Evolutionary conservation across 257 asterid genomes (phyloP), one percentile per base, ranked within the genome.

Genomic region (Solanum habrochaites): DNA sequence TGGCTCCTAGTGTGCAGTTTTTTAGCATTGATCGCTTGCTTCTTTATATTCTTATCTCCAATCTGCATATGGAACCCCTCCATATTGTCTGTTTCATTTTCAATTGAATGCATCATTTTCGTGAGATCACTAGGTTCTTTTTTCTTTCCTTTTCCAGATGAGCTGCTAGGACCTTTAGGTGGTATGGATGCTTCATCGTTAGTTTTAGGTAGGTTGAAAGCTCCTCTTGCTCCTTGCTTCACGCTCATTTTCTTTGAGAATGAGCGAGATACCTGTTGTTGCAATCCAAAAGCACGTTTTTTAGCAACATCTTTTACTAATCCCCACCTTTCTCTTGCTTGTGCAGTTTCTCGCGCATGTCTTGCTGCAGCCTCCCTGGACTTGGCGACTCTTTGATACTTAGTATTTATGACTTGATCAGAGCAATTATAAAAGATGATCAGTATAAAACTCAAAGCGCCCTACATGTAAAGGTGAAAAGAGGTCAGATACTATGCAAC

Each of bases 291-390:
- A 82, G 94, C 89, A 75, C 94, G 90, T 81, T 89, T 92, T 89
- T 90, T 93, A 49, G 99, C 95, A 8, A 91, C 94, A 31, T 93
- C 94, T 92, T 91, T 95, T 45, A 98, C 99, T 23, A 89, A n/a
- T 87, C 90, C 91, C 99, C 99, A 96, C 90, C 98, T 91, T 87
- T 93, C 90, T 91, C 97, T 93, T 86, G 98, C 99, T 87, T 90
- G 95, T 37, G 99, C 98, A 83, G 97, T 96, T 91, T 96, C 97
- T 15, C 98, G 92, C 69, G 98, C 98, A 74, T 95, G 94, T 92
- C 92, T 93, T 85, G 97, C 94, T 47, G 99, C 98, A 88, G 94
- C 90, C 91, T 96, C 98, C 92, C 99, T 92, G 85, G 99, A 96
- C 91, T 93, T 95, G 73, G 98, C 98, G 88, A 93, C 66, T 92